A percentile compares a stretch with the other conserved stretches of the same genome.
phyloP scores from a whole-genome alignment of 176 grass and related monocot species.

The Chrysopogon serrulatus region DNA sequence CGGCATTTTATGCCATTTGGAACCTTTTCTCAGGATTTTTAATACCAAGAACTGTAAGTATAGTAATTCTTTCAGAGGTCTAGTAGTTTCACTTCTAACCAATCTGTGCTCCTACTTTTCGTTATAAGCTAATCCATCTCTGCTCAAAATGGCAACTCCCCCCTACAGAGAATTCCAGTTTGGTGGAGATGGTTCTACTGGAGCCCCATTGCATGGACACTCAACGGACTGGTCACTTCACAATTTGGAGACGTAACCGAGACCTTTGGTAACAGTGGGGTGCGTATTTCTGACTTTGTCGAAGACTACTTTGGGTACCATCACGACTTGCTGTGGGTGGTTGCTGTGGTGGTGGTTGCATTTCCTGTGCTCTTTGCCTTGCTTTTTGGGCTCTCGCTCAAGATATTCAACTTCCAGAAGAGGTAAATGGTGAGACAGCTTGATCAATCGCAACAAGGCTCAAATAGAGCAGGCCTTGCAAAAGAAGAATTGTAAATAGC shows the following conservation, averaged over 20 bases:
- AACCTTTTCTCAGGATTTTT: slow-evolving; percentile 85
- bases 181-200: slow-evolving; percentile 94
- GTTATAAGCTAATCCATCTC: background rate
- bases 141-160: background rate
- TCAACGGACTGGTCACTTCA: slow-evolving; percentile 63
- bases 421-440: slow-evolving; percentile 30
- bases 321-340: slow-evolving; percentile 50
- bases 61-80: background rate
- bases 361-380: slow-evolving; percentile 63
- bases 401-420: slow-evolving; percentile 77
- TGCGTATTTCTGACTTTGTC: slow-evolving; percentile 41
- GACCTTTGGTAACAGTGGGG: background rate
- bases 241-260: slow-evolving; percentile 63
- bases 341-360: slow-evolving; percentile 31
- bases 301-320: slow-evolving; percentile 58
- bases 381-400: slow-evolving; percentile 61
- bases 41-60: slow-evolving; percentile 70
- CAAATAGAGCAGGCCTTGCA: background rate
- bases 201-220: slow-evolving; percentile 69
- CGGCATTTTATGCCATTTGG: slow-evolving; percentile 59
- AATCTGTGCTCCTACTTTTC: background rate
- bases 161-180: slow-evolving; percentile 53
- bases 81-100: background rate
- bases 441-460: background rate
- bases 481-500: background rate